Conservation (phyloP, 345 rosid genomes). For the Fremontodendron californicum region DNA sequence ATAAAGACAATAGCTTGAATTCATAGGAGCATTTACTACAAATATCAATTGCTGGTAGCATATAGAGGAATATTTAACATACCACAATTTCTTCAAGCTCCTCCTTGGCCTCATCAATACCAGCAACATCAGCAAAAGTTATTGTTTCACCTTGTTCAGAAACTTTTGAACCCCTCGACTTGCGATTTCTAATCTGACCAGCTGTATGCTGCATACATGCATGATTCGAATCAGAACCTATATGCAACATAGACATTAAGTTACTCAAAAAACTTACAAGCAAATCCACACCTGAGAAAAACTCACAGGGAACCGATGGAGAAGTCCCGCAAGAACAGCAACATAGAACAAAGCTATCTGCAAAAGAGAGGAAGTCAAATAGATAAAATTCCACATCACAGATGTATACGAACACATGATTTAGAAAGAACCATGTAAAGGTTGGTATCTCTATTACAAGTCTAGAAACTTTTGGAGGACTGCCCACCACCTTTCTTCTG, state of each 20-base stretch:
- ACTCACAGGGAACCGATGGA: conserved; percentile 68
- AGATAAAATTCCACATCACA: not conserved
- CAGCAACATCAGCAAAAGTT: conserved; percentile 95
- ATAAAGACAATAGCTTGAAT: conserved; percentile 23
- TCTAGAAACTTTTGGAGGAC: not conserved
- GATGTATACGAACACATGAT: not conserved
- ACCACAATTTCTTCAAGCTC: conserved; percentile 99
- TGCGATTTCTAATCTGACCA: conserved; percentile 74
- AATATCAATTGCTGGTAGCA: conserved; percentile 7
- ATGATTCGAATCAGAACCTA: conserved; percentile 19
- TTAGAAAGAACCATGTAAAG: not conserved
- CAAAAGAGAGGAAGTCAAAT: conserved; percentile 21
- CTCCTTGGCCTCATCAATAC: conserved; percentile 97
- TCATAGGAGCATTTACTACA: conserved; percentile 12
- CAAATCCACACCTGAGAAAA: conserved; percentile 61
- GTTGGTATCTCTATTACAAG: not conserved
- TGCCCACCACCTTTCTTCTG: not conserved
- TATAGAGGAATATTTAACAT: conserved; percentile 20
- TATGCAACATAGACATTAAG: conserved; percentile 12
- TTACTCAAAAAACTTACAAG: not conserved
- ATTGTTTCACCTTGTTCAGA: conserved; percentile 70
- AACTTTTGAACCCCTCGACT: conserved; percentile 64
- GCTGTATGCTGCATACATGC: conserved; percentile 52
- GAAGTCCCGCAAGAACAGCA: conserved; percentile 78
- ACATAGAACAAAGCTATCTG: conserved; percentile 80